Conservation (phyloP, 352 stramenopile genomes). For the Phytopythium chamaehyphon region DNA sequence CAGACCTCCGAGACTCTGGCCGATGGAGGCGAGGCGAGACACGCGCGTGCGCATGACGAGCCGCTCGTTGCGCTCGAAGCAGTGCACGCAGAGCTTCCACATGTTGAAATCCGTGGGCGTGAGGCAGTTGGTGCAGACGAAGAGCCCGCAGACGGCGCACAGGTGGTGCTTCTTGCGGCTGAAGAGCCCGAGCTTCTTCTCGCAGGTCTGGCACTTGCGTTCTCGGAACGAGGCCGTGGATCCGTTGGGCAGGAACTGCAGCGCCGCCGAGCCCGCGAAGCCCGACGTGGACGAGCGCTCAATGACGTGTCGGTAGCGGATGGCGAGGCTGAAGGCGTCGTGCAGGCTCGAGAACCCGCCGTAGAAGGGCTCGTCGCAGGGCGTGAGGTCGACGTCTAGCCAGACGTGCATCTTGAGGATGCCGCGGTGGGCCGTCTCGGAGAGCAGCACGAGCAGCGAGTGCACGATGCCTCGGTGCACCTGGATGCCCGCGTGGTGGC, state of each 20-base stretch:
- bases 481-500: constrained; percentile 36
- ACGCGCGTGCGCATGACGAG: constrained; percentile 53
- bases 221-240: constrained; percentile 31
- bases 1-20: constrained; percentile 26
- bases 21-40: constrained; percentile 45
- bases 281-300: constrained; percentile 36
- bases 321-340: constrained; percentile 62
- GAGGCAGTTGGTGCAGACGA: constrained; percentile 55
- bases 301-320: constrained; percentile 57
- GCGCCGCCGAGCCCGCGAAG: constrained; percentile 16
- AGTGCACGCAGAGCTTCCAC: constrained; percentile 58
- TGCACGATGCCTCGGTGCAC: constrained; percentile 53
- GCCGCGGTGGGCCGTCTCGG: constrained; percentile 46
- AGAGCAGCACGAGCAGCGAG: constrained; percentile 56
- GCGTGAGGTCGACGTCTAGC: constrained; percentile 62
- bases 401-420: constrained; percentile 70
- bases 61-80: constrained; percentile 57
- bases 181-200: constrained; percentile 55
- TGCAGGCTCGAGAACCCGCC: constrained; percentile 57
- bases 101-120: constrained; percentile 57
- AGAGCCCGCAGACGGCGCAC: constrained; percentile 60
- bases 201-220: constrained; percentile 62
- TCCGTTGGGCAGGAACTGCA: constrained; percentile 17
- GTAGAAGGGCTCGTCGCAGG: constrained; percentile 45
- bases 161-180: constrained; percentile 54